Conservation (phyloP, 768 basidiomycete species). For the Tulasnella sp. region DNA sequence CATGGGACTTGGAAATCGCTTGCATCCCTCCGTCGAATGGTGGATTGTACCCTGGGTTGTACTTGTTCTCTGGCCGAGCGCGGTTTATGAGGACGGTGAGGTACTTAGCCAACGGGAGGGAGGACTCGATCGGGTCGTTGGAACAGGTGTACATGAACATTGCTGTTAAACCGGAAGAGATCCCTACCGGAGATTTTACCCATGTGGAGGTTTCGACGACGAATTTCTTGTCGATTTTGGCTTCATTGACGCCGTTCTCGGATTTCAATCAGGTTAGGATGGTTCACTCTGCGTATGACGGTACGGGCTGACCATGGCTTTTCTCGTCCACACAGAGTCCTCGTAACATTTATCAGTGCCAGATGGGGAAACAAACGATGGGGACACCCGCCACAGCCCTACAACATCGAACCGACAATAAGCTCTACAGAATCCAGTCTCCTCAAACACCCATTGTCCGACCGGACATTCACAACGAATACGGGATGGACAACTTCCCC, state of each 20-base stretch:
- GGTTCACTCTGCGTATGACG: background rate
- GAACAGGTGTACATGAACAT: slow-evolving; percentile 99
- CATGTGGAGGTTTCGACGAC: slow-evolving; percentile 95
- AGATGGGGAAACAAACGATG: slow-evolving; percentile 99
- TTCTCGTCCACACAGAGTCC: slow-evolving; percentile 53
- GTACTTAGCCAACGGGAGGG: slow-evolving; percentile 75
- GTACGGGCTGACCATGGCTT: slow-evolving; percentile 18
- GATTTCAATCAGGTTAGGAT: slow-evolving; percentile 89
- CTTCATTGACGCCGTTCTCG: slow-evolving; percentile 97
- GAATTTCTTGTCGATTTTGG: slow-evolving; percentile 92
- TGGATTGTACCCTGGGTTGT: slow-evolving; percentile 95
- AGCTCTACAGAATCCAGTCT: slow-evolving; percentile 91
- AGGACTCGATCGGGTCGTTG: slow-evolving; percentile 91
- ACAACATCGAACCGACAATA: slow-evolving; percentile 93
- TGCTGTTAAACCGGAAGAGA: slow-evolving; percentile 83
- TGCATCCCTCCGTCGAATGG: slow-evolving; percentile 82
- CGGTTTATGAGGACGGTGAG: slow-evolving; percentile 99
- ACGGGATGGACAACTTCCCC: slow-evolving; percentile 98
- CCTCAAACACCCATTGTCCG: slow-evolving; percentile 95
- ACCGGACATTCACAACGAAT: slow-evolving; percentile 83
- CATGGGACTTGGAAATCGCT: slow-evolving; percentile 92
- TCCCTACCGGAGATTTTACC: slow-evolving; percentile 66
- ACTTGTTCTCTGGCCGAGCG: slow-evolving; percentile 77
- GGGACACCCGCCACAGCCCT: slow-evolving; percentile 93
- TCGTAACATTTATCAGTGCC: slow-evolving; percentile 90